phyloP scores from a whole-genome alignment of 352 stramenopile species.

The Phytopythium oedochilum region DNA sequence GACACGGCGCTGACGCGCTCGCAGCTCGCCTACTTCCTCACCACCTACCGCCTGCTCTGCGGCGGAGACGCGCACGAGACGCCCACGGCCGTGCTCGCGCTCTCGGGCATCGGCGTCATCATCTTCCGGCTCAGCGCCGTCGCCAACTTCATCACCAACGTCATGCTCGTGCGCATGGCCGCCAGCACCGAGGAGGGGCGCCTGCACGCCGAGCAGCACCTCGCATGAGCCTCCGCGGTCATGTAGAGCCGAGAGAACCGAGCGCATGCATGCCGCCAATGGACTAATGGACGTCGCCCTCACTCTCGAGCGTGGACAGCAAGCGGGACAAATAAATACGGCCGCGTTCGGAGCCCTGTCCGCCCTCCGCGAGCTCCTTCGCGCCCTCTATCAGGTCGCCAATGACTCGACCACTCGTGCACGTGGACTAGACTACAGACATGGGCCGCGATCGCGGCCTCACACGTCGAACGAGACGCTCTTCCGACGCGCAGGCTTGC shows the following conservation, averaged over 20 bases:
- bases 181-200: constrained; percentile 31
- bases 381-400: no score
- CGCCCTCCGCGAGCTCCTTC: no score
- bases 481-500: constrained; percentile 14
- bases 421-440: no score
- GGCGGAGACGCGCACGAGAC: constrained; percentile 22
- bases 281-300: no score
- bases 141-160: constrained; percentile 43
- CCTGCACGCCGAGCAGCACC: constrained; percentile 26
- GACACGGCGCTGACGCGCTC: constrained; percentile 36
- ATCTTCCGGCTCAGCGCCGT: constrained; percentile 38
- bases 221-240: no score
- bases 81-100: constrained; percentile 34
- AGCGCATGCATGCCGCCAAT: no score
- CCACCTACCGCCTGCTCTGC: constrained; percentile 48
- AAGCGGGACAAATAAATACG: no score
- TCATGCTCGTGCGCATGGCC: constrained; percentile 60
- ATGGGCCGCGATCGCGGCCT: no score
- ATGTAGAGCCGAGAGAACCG: no score
- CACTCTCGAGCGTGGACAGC: no score
- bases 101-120: constrained; percentile 37
- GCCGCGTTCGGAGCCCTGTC: no score
- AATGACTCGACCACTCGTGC: no score
- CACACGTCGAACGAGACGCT: constrained; percentile 33
- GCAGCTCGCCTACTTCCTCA: constrained; percentile 53